Evolutionary conservation across 495 filamentous ascomycete species (phyloP).

Genomic region (Aspergillus ellipticus): DNA sequence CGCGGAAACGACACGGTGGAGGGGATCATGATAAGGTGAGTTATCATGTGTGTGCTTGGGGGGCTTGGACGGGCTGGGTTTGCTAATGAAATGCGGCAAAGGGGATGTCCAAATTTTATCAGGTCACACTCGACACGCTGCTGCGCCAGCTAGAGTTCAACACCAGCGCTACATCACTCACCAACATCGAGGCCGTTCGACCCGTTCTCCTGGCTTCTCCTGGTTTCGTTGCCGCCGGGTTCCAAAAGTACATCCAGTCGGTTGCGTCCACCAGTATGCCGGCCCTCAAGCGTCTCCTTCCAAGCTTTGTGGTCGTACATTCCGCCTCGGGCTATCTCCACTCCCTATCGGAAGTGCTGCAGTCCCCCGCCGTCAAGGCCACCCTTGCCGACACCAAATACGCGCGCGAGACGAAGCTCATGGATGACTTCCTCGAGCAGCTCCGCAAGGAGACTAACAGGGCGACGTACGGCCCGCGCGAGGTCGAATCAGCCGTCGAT

Average conservation of each 20-base stretch:
- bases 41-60: no score
- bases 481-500: slow-evolving; percentile 81
- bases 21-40: slow-evolving; percentile 63
- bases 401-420: slow-evolving; percentile 74
- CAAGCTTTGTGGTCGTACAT: slow-evolving; percentile 74
- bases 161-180: slow-evolving; percentile 37
- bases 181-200: slow-evolving; percentile 39
- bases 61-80: not conserved
- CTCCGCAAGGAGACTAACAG: slow-evolving; percentile 81
- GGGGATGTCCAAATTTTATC: slow-evolving; percentile 77
- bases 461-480: slow-evolving; percentile 85
- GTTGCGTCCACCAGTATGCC: slow-evolving; percentile 54
- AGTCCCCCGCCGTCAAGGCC: slow-evolving; percentile 68
- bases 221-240: slow-evolving; percentile 77
- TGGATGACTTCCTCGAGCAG: slow-evolving; percentile 80
- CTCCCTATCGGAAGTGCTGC: slow-evolving; percentile 78
- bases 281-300: slow-evolving; percentile 61
- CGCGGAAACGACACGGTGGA: slow-evolving; percentile 65
- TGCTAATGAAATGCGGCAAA: slow-evolving; percentile 18
- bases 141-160: slow-evolving; percentile 74
- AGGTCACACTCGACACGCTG: slow-evolving; percentile 70
- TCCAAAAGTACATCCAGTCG: slow-evolving; percentile 74
- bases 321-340: slow-evolving; percentile 81
- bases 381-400: slow-evolving; percentile 82
- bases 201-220: slow-evolving; percentile 87